Evolutionary conservation across 2,329 filamentous ascomycete genomes (phyloP).

Genomic region (Neonectria coccinea): DNA sequence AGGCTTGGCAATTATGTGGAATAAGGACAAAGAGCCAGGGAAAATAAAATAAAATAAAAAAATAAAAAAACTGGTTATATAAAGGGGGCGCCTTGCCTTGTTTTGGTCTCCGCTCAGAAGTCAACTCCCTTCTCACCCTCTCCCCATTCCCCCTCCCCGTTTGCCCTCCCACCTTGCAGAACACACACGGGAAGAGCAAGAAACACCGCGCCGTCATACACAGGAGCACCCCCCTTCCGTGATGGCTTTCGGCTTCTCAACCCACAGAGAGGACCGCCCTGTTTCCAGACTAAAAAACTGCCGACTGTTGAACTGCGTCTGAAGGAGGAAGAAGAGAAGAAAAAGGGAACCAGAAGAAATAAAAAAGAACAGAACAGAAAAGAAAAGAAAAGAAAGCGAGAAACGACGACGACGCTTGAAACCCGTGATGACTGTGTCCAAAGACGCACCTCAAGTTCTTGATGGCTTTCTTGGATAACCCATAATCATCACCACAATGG

Average conservation of each 20-base stretch:
- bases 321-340: neutral
- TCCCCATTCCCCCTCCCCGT: neutral
- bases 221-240: conserved; percentile 33
- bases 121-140: neutral
- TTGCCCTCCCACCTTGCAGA: neutral
- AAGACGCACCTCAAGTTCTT: conserved; percentile 39
- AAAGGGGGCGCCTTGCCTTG: conserved; percentile 11
- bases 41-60: conserved; percentile 1
- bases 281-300: conserved; percentile 44
- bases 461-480: conserved; percentile 42
- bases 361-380: conserved; percentile 19
- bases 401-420: conserved; percentile 1
- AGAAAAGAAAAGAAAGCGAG: conserved; percentile 16
- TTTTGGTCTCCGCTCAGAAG: conserved; percentile 1
- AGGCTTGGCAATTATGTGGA: conserved; percentile 16
- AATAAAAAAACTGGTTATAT: conserved; percentile 16
- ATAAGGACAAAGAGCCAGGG: neutral
- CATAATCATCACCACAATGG: conserved; percentile 41
- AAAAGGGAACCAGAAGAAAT: conserved; percentile 23
- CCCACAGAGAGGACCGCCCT: conserved; percentile 42
- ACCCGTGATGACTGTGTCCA: conserved; percentile 45
- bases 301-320: conserved; percentile 45
- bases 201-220: conserved; percentile 21
- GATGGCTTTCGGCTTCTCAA: conserved; percentile 45
- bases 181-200: conserved; percentile 1